These are phyloP conservation scores for Pseudoscleropodium purum DNA, from an alignment of 225 moss, liverwort and hornwort genomes.

Conservation along the genomic window DNA sequence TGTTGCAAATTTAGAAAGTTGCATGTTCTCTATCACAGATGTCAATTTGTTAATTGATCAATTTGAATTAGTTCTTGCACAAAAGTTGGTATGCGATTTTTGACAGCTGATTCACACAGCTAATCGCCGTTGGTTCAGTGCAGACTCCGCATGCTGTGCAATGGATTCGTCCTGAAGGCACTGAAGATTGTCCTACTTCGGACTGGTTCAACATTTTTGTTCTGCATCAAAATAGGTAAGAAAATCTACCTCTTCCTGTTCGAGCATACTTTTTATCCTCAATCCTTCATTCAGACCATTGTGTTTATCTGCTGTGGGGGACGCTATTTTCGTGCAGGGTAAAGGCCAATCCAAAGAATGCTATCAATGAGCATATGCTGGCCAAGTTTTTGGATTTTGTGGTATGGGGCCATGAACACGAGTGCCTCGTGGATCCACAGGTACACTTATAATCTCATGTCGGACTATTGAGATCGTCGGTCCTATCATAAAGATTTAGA, in stretches of 20 bases:
- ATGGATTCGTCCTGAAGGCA: conserved; percentile 92
- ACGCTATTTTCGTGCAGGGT: conserved; percentile 45
- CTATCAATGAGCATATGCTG: conserved; percentile 87
- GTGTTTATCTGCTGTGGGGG: not conserved
- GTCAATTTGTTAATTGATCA: not conserved
- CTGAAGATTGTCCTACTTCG: conserved; percentile 52
- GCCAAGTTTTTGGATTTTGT: conserved; percentile 92
- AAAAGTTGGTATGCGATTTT: not conserved
- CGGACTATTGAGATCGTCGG: not conserved
- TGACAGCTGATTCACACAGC: not conserved
- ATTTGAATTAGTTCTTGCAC: not conserved
- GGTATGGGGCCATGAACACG: conserved; percentile 98
- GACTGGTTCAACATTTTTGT: conserved; percentile 99
- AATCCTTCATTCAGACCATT: not conserved
- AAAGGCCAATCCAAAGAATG: conserved; percentile 95
- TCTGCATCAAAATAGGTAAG: conserved; percentile 89
- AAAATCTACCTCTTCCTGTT: not conserved
- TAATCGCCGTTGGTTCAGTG: conserved; percentile 23
- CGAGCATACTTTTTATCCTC: not conserved
- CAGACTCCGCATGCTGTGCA: conserved; percentile 96
- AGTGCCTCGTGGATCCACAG: conserved; percentile 97
- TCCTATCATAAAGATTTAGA: not conserved
- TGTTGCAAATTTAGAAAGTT: not conserved
- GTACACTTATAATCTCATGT: conserved; percentile 21
- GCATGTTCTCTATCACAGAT: not conserved